Evolutionary conservation across 129 eudicot species (phyloP), one percentile per base, ranked within the genome.

Genomic region (Solidago caesia): DNA sequence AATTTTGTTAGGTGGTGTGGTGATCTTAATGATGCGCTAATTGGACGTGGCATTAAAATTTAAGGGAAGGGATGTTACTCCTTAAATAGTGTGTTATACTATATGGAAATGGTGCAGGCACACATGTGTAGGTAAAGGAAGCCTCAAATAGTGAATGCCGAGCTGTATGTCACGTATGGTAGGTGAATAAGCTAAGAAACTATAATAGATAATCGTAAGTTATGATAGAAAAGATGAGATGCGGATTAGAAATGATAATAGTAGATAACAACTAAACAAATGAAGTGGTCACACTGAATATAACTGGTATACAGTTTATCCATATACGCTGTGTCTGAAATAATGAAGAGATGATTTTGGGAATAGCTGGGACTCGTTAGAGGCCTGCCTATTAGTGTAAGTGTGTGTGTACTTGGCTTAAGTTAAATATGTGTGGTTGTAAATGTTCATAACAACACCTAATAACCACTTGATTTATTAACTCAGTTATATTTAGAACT

Each of bases 131-230:
- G 57, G 59, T n/a, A 53, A 8, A 53, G 5, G 59, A 53, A 14
- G 59, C 15, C 59, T 53, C 15, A 53, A 13, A 13, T 13, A 53
- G 26, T 14, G 59, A 53, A 53, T 15, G 15, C 59, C 7, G 8
- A 53, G 25, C 59, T 53, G 59, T 53, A 53, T 15, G 59, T n/a
- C 59, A 53, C 15, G 59, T 53, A 53, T 53, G 67, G 57, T 67
- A 67, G 72, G 72, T 67, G 56, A 67, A 21, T 42, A n/a, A 15
- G 71, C 56, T 45, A 67, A 67, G 56, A 46, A 45, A 67, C 16
- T 16, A 44, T 7, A 67, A 45, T 7, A 21, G n/a, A 21, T 11
- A 44, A 13, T 52, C 58, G 5, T 44, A 45, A 44, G 39, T 44
- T 67, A 44, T 12, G 43, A 67, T 15, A n/a, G 8, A 33, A 33